A percentile compares a stretch with the other conserved stretches of the same genome.
phyloP scores from a whole-genome alignment of 139 green algal genomes.

The Nannochloris sp. region DNA sequence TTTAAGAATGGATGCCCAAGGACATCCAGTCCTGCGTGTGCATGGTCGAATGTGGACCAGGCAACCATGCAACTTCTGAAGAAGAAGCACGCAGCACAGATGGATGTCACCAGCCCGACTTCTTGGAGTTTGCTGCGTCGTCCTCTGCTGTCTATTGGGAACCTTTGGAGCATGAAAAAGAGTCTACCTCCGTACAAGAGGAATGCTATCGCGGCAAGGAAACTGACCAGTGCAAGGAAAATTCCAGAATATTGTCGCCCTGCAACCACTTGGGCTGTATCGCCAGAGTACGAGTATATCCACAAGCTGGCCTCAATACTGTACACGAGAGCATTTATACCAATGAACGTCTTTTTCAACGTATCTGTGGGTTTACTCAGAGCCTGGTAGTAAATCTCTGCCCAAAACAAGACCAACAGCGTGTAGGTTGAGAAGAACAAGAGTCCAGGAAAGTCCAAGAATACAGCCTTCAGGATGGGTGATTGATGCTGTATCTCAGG shows the following conservation, averaged over 20 bases:
- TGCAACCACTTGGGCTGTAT: not conserved
- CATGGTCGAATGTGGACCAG: slow-evolving; percentile 43
- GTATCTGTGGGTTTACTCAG: slow-evolving; percentile 61
- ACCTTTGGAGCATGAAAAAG: slow-evolving; percentile 87
- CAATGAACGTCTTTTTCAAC: slow-evolving; percentile 76
- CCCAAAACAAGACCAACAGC: slow-evolving; percentile 96
- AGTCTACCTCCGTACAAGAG: slow-evolving; percentile 89
- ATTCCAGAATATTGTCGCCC: slow-evolving; percentile 21
- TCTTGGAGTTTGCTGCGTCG: slow-evolving; percentile 93
- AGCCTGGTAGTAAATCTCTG: slow-evolving; percentile 98
- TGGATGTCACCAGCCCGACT: slow-evolving; percentile 83
- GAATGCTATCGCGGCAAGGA: slow-evolving; percentile 74
- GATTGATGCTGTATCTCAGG: slow-evolving; percentile 31
- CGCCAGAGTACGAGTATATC: slow-evolving; percentile 11
- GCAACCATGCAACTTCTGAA: slow-evolving; percentile 62
- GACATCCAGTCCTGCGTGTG: slow-evolving; percentile 50
- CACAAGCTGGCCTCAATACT: slow-evolving; percentile 45
- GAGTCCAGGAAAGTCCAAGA: slow-evolving; percentile 84
- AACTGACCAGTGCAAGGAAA: slow-evolving; percentile 70
- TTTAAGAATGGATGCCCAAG: slow-evolving; percentile 70
- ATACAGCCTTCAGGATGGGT: slow-evolving; percentile 37
- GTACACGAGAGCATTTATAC: slow-evolving; percentile 80
- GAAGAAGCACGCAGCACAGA: slow-evolving; percentile 87
- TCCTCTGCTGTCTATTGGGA: slow-evolving; percentile 89
- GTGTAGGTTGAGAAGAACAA: slow-evolving; percentile 99